Evolutionary conservation across 2,329 filamentous ascomycete genomes (phyloP), one percentile per base, ranked within the genome.

Genomic region (Graphium sp.): DNA sequence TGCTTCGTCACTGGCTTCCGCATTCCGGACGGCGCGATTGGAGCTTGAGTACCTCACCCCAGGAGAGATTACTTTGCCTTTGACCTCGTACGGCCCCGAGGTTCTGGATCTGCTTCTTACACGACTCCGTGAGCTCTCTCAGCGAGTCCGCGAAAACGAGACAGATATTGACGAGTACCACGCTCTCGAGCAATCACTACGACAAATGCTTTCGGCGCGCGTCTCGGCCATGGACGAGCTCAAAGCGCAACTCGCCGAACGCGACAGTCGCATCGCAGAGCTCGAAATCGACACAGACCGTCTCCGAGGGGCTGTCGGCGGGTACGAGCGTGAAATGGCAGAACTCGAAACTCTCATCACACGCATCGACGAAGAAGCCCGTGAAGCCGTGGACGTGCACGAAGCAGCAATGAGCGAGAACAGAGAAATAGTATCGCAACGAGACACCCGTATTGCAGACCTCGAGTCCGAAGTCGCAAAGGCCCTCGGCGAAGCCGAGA

Each of bases 31-130:
- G 2, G 69, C 68, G 2, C 59, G 70, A 2, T 48, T 74, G 0
- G 68, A 74, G 37, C 58, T 74, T 3, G 70, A 74, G 43, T 73
- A 73, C 39, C 54, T 74, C 13, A 64, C 59, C 0, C 69, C 69
- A 0, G 69, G 68, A 5, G 69, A 74, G 41, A 49, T 62, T n/a
- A 40, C 55, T 0, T 52, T 70, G 1, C 63, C 66, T 0, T 48
- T 70, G 1, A 57, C 56, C 0, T 58, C 59, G 0, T 59, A 60
- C 28, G 67, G 67, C 2, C 60, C 61, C 1, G 56, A 65, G 29
- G 55, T 74, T 0, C 54, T 75, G 0, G 63, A 68, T 32, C 53
- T 71, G 9, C 42, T 74, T 5, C 54, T 74, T 0, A 41, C 42
- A 0, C 52, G 59, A 0, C 54, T 74, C 3, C 58, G 63, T 3